phyloP scores from a whole-genome alignment of 192 early-diverging fungal species.

The Coemansia aciculifera region DNA sequence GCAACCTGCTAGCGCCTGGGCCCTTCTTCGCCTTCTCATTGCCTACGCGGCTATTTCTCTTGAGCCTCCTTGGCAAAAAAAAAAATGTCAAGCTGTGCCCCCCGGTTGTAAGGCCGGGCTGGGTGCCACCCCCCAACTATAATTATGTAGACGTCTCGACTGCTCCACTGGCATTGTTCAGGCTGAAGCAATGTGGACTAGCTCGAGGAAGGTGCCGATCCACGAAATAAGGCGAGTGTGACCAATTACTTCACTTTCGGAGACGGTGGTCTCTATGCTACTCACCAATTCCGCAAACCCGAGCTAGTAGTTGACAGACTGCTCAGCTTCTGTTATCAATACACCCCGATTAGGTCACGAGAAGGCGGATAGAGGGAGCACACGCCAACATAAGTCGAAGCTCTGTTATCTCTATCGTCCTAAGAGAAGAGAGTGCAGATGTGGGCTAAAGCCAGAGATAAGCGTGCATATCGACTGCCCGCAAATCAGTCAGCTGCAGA shows the following conservation, averaged over 20 bases:
- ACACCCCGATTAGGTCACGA: slow-evolving; percentile 3
- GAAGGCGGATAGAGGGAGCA: not conserved
- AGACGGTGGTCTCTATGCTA: not conserved
- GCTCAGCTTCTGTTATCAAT: not conserved
- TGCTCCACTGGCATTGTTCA: not conserved
- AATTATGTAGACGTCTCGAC: not conserved
- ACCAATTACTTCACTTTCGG: not conserved
- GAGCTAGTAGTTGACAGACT: not conserved
- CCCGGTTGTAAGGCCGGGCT: not conserved
- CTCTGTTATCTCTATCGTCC: not conserved
- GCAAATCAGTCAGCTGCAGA: slow-evolving; percentile 2
- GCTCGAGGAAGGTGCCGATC: not conserved
- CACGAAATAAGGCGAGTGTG: not conserved
- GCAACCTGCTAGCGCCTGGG: not conserved
- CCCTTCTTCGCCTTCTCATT: not conserved
- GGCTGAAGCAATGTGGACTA: not conserved
- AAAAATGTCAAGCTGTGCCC: not conserved
- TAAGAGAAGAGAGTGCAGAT: not conserved
- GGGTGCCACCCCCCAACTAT: not conserved
- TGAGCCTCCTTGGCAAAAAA: not conserved
- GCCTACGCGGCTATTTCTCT: not conserved
- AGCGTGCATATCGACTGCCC: not conserved
- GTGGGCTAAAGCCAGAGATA: not conserved
- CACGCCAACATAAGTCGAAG: not conserved
- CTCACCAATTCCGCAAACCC: not conserved